These are phyloP conservation scores for Lichtheimia corymbifera DNA, from an alignment of 371 early-diverging fungal species.

Conservation along the genomic window DNA sequence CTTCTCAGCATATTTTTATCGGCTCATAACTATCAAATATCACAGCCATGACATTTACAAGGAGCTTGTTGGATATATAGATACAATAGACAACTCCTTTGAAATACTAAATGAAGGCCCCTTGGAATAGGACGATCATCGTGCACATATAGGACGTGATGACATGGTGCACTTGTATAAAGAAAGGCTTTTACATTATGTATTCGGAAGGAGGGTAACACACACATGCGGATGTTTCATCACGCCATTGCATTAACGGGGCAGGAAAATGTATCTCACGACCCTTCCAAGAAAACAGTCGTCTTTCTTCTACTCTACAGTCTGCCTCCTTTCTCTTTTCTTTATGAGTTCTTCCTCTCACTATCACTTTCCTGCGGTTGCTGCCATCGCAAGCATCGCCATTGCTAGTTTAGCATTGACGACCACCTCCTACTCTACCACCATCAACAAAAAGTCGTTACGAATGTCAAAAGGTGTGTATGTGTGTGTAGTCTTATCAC, in stretches of 20 bases:
- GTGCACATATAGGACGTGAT: too few species aligned
- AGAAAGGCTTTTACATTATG: too few species aligned
- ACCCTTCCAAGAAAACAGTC: background rate
- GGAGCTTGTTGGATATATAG: too few species aligned
- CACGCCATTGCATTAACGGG: slow-evolving; percentile 1
- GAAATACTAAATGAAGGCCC: too few species aligned
- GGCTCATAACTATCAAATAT: too few species aligned
- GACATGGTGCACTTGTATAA: too few species aligned
- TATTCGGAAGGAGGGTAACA: too few species aligned
- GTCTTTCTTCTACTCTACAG: background rate
- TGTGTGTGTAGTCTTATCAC: background rate
- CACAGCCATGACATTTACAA: too few species aligned
- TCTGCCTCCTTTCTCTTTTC: background rate
- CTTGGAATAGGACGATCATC: too few species aligned
- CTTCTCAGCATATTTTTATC: too few species aligned
- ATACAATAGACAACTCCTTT: too few species aligned
- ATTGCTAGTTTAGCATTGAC: background rate
- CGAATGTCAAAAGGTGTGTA: background rate
- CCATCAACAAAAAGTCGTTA: background rate
- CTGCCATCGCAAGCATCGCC: background rate
- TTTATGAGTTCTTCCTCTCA: background rate
- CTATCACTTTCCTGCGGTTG: background rate
- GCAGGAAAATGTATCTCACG: background rate
- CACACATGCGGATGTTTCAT: background rate
- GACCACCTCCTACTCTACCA: background rate